Conservation (phyloP, 148 eudicot species). For the Agrostemma githago region DNA sequence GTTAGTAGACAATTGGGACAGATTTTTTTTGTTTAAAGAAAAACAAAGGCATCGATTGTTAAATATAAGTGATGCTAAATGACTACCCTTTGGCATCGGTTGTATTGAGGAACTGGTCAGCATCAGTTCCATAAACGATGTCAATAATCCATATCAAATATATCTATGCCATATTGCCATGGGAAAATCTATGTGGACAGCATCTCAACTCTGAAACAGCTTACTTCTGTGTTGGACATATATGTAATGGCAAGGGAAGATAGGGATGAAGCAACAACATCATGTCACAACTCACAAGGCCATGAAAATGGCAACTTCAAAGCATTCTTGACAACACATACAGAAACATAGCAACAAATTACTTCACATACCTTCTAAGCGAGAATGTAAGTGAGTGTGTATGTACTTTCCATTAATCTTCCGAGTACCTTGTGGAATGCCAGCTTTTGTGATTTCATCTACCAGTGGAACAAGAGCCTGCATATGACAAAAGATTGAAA, state of each 20-base stretch:
- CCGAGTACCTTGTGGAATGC: constrained; percentile 70
- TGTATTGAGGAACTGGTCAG: too few species aligned
- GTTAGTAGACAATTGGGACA: too few species aligned
- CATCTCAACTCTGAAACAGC: background rate
- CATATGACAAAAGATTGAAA: constrained; percentile 12
- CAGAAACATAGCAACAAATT: background rate
- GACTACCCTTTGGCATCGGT: too few species aligned
- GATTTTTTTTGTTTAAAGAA: too few species aligned
- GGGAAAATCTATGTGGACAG: too few species aligned
- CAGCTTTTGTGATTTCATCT: constrained; percentile 62
- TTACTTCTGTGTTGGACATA: background rate
- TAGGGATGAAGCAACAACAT: background rate
- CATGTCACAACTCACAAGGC: background rate
- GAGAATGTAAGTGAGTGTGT: constrained; percentile 69
- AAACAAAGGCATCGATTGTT: too few species aligned
- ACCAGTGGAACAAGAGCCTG: constrained; percentile 76
- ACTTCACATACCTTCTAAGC: constrained; percentile 54
- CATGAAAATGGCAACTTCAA: background rate
- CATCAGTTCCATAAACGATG: too few species aligned
- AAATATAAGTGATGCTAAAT: too few species aligned
- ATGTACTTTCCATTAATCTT: constrained; percentile 86
- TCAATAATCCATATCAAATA: too few species aligned
- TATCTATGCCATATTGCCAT: too few species aligned
- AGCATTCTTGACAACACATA: background rate
- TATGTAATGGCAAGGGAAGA: background rate